Base-by-base conservation (phyloP, 768 basidiomycete genomes). In the Lepiota venenata region DNA sequence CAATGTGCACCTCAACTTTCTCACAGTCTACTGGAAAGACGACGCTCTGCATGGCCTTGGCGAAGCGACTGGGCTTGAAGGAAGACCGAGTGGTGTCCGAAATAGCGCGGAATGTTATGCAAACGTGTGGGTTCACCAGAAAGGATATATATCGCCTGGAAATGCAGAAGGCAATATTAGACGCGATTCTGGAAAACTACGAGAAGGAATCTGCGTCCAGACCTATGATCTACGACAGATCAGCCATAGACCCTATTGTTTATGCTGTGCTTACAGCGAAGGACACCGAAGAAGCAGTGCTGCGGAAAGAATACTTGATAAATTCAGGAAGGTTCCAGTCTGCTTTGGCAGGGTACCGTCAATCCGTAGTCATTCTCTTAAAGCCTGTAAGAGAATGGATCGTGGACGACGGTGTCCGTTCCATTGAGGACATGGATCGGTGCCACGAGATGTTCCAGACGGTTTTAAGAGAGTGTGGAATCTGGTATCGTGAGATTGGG, bases 131-230 rank as follows among this genome's bases (percentile, higher is more conserved):
- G 0, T 85, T 80, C 59, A 80, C 79, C 16, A 71, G 84, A 35
- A 61, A 73, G 20, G 74, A 83, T 50, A 72, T 81, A 18, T 71
- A 69, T 10, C 72, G 66, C 43, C 63, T 82, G 36, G 72, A 80
- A 54, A 87, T 88, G 85, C 85, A 87, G 64, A 58, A 66, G 39
- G 80, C 79, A 6, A 87, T 88, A 47, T 75, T 86, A 78, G 55
- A 72, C 5, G 80, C 78, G 1, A 83, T 88, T 54, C 56, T 83
- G 55, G 59, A 68, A 27, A 71, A 66, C 47, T 84, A 87, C 67
- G 61, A 59, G 59, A 56, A 20, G 60, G 64, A 47, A 60, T 61
- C 29, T 52, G 58, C 25, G 56, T 52, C 37, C 58, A 61, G 18
- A 50, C 57, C 56, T 27, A 32, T 42, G 22, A 60, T 80, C 21